Conservation (phyloP, 306 rosid genomes). For the Cucumis melo region DNA sequence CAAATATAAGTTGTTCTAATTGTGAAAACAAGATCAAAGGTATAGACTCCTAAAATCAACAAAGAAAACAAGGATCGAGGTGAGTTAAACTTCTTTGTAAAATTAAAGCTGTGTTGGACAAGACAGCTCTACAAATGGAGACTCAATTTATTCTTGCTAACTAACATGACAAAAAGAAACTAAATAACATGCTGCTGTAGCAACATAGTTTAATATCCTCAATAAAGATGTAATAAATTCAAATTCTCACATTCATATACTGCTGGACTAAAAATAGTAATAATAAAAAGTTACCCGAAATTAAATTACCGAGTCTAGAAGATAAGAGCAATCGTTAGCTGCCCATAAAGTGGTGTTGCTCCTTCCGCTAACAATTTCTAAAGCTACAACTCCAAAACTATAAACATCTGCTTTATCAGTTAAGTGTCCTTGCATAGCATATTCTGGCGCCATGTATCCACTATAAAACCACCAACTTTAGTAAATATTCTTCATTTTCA, state of each 20-base stretch:
- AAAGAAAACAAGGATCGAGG: background rate
- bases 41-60: background rate
- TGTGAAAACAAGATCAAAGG: background rate
- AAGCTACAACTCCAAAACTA: constrained; percentile 44
- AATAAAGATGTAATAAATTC: too few species aligned
- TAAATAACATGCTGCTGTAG: background rate
- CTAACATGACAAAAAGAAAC: background rate
- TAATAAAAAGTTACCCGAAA: background rate
- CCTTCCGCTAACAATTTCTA: constrained; percentile 47
- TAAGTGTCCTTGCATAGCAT: constrained; percentile 52
- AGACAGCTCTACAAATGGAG: background rate
- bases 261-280: too few species aligned
- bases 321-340: constrained; percentile 24
- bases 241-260: too few species aligned
- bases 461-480: too few species aligned
- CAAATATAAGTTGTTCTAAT: background rate
- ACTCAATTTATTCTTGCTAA: background rate
- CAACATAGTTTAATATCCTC: too few species aligned
- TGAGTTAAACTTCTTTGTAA: background rate
- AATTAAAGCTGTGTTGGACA: too few species aligned
- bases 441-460: constrained; percentile 32
- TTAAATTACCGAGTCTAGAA: constrained; percentile 42
- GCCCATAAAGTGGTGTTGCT: constrained; percentile 28
- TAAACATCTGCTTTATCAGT: constrained; percentile 68
- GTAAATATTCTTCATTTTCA: too few species aligned